phyloP scores from a whole-genome alignment of 2,329 filamentous ascomycete genomes.

The Pseudogymnoascus sp. region DNA sequence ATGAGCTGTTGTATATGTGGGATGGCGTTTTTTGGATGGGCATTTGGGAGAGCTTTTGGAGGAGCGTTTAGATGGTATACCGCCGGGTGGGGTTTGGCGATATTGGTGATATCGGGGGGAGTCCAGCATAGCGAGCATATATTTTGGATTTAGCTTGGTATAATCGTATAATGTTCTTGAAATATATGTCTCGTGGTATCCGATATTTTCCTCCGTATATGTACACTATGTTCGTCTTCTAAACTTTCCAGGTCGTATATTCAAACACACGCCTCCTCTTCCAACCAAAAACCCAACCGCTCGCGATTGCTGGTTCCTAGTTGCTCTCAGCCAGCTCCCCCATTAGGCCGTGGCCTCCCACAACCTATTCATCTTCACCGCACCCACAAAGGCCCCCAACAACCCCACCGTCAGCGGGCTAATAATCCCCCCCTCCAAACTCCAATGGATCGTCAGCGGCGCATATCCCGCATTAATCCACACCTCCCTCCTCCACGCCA shows the following conservation, averaged over 20 bases:
- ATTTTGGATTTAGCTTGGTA: background rate
- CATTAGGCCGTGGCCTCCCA: conserved; percentile 34
- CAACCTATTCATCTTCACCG: conserved; percentile 34
- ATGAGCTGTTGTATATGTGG: background rate
- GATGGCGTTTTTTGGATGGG: background rate
- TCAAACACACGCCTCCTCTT: background rate
- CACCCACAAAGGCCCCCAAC: conserved; percentile 43
- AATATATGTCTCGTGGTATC: background rate
- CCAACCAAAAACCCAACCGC: background rate
- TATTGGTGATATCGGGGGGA: background rate
- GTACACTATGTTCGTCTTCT: background rate
- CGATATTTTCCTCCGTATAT: background rate
- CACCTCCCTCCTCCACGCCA: conserved; percentile 55
- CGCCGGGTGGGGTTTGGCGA: background rate
- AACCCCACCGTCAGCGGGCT: conserved; percentile 49
- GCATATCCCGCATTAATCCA: conserved; percentile 66
- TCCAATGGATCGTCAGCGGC: conserved; percentile 79
- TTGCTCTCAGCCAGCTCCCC: background rate
- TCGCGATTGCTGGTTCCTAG: background rate
- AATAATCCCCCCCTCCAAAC: conserved; percentile 56
- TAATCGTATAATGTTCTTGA: background rate
- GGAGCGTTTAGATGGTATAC: background rate
- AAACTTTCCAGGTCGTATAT: background rate
- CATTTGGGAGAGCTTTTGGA: background rate
- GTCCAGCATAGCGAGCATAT: background rate